Base-by-base conservation (phyloP, 257 asterid genomes). In the Ajuga chamaepitys region DNA sequence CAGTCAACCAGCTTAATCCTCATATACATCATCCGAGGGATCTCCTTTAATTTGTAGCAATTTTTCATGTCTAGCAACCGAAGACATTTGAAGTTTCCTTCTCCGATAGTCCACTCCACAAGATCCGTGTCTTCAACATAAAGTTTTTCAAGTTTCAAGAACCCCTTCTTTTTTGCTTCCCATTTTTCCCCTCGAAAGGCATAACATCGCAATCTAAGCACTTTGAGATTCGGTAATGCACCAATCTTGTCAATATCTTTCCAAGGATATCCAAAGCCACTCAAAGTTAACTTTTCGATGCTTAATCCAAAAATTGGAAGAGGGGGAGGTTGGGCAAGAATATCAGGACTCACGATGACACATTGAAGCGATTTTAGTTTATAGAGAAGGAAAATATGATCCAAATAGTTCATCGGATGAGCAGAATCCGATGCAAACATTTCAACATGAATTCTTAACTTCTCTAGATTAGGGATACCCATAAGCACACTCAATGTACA, bases 191-290 rank as follows among this genome's bases (percentile, higher is more conserved):
- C 74, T 16, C 16, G 74, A 17, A 48, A 69, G 24, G 74, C 56
- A 14, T 59, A 48, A 25, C 62, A 48, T 61, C 25, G 62, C 22
- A 69, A n/a, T 60, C 60, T 69, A 44, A 69, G 68, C 41, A 58
- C 74, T 69, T 50, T 10, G 50, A 69, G 74, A 38, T 51, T 37
- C 4, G 51, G 44, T 21, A 58, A 58, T 22, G 1, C 22, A 57
- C 51, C 67, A 7, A 60, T 61, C 4, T 0, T 56, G 18, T 42
- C 11, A 18, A 70, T 70, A 22, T 50, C 6, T 11, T 70, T 26
- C 74, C 74, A 70, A 0, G 63, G 62, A 48, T 41, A 53, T 28
- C 68, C 74, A 5, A 40, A 25, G 9, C 74, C 74, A 25, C 62
- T 60, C 46, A 50, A 8, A 38, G 48, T 70, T 16, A 70, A 59